Conservation (phyloP, 257 asterid species). For the Jasminum sambac region DNA sequence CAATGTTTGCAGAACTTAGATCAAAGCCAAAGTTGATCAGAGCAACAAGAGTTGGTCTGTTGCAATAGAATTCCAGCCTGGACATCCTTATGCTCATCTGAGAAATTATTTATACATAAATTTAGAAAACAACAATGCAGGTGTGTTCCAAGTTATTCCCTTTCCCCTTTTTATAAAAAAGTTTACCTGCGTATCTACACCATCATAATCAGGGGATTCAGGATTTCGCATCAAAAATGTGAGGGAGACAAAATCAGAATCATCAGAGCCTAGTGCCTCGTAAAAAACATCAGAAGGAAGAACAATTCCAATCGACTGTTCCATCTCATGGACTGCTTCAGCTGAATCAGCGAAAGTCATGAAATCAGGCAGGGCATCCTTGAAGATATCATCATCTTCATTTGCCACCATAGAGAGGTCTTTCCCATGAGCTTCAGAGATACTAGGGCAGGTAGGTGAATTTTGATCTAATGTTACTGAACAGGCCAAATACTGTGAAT, state of each 20-base stretch:
- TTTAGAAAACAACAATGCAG: conserved; percentile 30
- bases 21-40: conserved; percentile 80
- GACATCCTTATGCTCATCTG: conserved; percentile 99
- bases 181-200: conserved; percentile 91
- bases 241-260: conserved; percentile 91
- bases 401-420: conserved; percentile 36
- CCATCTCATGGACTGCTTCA: conserved; percentile 66
- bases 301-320: conserved; percentile 41
- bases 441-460: conserved; percentile 40
- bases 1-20: conserved; percentile 53
- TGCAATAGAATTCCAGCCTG: conserved; percentile 90
- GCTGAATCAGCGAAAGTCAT: conserved; percentile 58
- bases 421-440: conserved; percentile 45
- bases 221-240: conserved; percentile 65
- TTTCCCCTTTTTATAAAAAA: conserved; percentile 13
- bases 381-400: conserved; percentile 88
- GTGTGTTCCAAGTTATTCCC: conserved; percentile 9
- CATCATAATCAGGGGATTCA: conserved; percentile 82
- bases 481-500: conserved; percentile 78
- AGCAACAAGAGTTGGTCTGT: conserved; percentile 96
- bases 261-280: conserved; percentile 84
- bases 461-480: conserved; percentile 63
- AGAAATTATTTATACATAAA: conserved; percentile 26
- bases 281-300: conserved; percentile 65
- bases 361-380: conserved; percentile 90